These are phyloP conservation scores for Ustilago hordei DNA, from an alignment of 1,284 basidiomycete species.

Conservation along the genomic window DNA sequence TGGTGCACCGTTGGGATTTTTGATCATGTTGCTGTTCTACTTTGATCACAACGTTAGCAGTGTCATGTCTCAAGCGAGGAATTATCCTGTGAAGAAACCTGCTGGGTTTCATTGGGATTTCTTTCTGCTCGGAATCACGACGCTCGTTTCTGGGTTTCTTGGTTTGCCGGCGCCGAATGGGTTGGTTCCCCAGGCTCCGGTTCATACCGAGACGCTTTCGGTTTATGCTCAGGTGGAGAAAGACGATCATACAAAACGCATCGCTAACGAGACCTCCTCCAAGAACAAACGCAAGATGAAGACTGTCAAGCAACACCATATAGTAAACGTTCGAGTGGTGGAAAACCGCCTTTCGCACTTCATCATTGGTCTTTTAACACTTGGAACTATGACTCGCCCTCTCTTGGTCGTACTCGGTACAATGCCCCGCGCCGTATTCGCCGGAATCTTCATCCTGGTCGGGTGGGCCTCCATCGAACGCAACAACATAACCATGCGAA, in stretches of 20 bases:
- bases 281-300: conserved; percentile 61
- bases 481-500: conserved; percentile 86
- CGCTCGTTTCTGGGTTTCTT: conserved; percentile 88
- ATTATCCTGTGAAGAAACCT: conserved; percentile 89
- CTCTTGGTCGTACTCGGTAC: conserved; percentile 66
- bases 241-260: conserved; percentile 44
- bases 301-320: conserved; percentile 50
- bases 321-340: conserved; percentile 62
- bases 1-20: conserved; percentile 75
- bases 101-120: conserved; percentile 86
- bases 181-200: conserved; percentile 90
- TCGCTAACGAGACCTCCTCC: conserved; percentile 71
- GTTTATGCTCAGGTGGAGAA: conserved; percentile 75
- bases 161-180: conserved; percentile 94
- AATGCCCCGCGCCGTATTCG: conserved; percentile 64
- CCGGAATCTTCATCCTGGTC: conserved; percentile 68
- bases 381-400: conserved; percentile 68
- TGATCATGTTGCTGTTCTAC: conserved; percentile 68
- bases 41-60: conserved; percentile 77
- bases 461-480: conserved; percentile 76
- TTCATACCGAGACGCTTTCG: conserved; percentile 87
- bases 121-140: conserved; percentile 87
- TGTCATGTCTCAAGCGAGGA: conserved; percentile 89
- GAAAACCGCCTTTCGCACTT: conserved; percentile 67
- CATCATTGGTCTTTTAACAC: conserved; percentile 65